phyloP scores from a whole-genome alignment of 495 filamentous ascomycete genomes.

The Xylaria curta region DNA sequence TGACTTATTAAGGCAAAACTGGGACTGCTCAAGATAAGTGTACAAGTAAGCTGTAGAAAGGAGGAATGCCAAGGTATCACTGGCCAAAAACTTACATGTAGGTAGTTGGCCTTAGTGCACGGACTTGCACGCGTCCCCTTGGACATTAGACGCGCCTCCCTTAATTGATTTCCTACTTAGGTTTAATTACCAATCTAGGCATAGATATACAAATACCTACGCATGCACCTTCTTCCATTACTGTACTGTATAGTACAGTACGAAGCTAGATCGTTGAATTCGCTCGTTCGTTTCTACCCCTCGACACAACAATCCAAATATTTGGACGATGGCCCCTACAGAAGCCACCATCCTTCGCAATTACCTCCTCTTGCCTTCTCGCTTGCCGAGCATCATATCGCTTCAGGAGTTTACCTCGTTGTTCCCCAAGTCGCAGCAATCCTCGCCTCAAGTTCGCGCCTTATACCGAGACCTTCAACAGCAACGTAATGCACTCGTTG shows the following conservation, averaged over 20 bases:
- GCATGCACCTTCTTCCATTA: background rate
- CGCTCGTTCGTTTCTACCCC: slow-evolving; percentile 1
- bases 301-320: background rate
- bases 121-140: slow-evolving; percentile 10
- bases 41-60: background rate
- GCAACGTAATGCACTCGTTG: slow-evolving; percentile 70
- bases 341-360: slow-evolving; percentile 75
- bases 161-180: slow-evolving; percentile 16
- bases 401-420: slow-evolving; percentile 76
- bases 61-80: slow-evolving; percentile 6
- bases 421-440: slow-evolving; percentile 73
- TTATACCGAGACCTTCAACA: slow-evolving; percentile 83
- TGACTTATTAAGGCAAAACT: background rate
- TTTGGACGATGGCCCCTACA: slow-evolving; percentile 67
- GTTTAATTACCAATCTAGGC: background rate
- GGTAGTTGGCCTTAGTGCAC: slow-evolving; percentile 13
- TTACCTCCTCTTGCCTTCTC: slow-evolving; percentile 78
- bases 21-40: background rate
- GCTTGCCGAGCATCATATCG: slow-evolving; percentile 73
- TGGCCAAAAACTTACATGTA: slow-evolving; percentile 8
- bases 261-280: background rate
- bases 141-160: background rate
- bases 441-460: slow-evolving; percentile 71
- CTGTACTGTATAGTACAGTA: background rate
- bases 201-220: background rate